Evolutionary conservation across 1,284 basidiomycete genomes (phyloP), one percentile per base, ranked within the genome.

Genomic region (Rhodotorula sp.): DNA sequence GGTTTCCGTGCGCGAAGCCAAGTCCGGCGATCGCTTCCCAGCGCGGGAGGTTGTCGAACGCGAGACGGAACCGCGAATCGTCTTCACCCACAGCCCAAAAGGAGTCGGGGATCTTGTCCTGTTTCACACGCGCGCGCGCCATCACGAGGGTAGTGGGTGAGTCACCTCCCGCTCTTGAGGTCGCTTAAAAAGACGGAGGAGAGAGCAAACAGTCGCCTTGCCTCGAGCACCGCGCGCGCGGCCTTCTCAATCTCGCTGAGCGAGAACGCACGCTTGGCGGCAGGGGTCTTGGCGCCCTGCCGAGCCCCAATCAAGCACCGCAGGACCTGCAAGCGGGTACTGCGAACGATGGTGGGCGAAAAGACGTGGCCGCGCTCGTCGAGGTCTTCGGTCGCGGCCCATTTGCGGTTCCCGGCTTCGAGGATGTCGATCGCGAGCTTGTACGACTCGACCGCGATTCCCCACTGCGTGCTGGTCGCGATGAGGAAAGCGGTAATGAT

Each of bases 221-320:
- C 62, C 5, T 45, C 54, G 20, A 63, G 53, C 20, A 63, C 20
- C 5, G 51, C 33, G 5, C 45, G 17, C 26, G 64, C 64, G 10
- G 49, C 18, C 10, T 44, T 29, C 26, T 65, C 57, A n/a, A 65
- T 22, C 33, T 58, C 48, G 17, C 59, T 57, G 12, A 58, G 63
- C 3, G 18, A n/a, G 33, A 51, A 64, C 24, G 44, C 42, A 6
- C 44, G 46, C n/a, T 37, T 48, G 6, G 55, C 63, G 0, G 55
- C 48, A 4, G 29, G 8, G 0, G 63, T 58, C 56, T 49, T 58
- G 29, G 55, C 63, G 12, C 20, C 24, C 6, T 29, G 46, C 24
- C 33, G n/a, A 17, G n/a, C 63, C 15, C 15, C 33, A 3, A 64
- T 22, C 12, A 57, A 4, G 15, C 18, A n/a, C 4, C 59, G 29